Percentiles rank a stretch among this genome's conserved stretches.
phyloP scores from a whole-genome alignment of 352 stramenopile genomes.

The Thalassiosira mediterranea region DNA sequence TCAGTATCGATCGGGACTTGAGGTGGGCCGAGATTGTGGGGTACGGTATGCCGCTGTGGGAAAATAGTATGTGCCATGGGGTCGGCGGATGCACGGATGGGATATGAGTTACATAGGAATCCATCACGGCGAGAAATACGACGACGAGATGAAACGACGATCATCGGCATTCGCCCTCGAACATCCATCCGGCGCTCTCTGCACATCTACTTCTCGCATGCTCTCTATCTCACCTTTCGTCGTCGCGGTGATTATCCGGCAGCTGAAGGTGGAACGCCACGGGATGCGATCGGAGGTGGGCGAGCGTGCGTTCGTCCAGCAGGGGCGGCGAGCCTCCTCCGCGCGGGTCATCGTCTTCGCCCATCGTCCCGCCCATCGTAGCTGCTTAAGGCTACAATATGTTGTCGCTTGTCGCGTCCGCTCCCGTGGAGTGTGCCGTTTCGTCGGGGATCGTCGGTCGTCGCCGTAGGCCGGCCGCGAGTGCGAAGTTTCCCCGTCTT shows the following conservation, averaged over 20 bases:
- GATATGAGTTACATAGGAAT: background rate
- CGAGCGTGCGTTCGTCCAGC: no score
- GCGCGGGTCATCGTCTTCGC: no score
- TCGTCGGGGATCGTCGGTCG: no score
- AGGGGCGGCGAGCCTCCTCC: no score
- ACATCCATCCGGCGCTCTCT: background rate
- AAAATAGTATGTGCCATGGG: background rate
- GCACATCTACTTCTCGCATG: background rate
- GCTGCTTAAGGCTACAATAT: no score
- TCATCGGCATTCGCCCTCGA: background rate
- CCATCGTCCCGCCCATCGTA: no score
- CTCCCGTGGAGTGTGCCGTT: no score
- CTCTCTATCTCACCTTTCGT: conserved; percentile 17
- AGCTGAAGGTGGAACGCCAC: conserved; percentile 35
- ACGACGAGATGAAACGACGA: background rate
- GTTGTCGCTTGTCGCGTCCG: no score
- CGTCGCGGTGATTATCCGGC: conserved; percentile 32
- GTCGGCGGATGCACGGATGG: background rate
- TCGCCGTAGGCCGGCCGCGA: no score
- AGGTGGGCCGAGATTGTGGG: conserved; percentile 71
- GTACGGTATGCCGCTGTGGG: conserved; percentile 58
- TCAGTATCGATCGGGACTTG: conserved; percentile 63
- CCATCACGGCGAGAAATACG: background rate
- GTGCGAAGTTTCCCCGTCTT: no score
- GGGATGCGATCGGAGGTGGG: conserved; percentile 11